Evolutionary conservation across 108 stramenopile genomes (phyloP), one percentile per base, ranked within the genome.

Genomic region (Schizochytrium sp.): DNA sequence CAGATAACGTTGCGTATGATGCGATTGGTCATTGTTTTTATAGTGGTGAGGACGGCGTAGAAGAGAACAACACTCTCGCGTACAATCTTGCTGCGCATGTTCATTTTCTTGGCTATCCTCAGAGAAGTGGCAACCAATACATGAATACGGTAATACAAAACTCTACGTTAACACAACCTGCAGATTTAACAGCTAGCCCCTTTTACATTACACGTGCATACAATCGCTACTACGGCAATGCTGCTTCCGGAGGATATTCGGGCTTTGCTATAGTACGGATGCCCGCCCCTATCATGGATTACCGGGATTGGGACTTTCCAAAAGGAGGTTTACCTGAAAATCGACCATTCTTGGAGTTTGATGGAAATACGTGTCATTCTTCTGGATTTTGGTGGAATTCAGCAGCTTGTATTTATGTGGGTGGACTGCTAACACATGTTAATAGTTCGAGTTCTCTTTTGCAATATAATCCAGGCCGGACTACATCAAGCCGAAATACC

Each of bases 1-100:
- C 76, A 5, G 92, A 93, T 42, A 89, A 91, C 61, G 94, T 94
- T 19, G 92, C 92, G 0, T 94, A 72, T 87, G 92, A 94, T 60
- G 92, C 90, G 15, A 72, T 72, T 46, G 94, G 94, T 3, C 93
- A 91, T 61, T 93, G 93, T 87, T 93, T 91, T 57, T 94, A 93
- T 28, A 49, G 93, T 8, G 59, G 19, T 17, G 94, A 94, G 57
- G 93, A 94, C 89, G 94, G 94, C 4, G 90, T 93, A 45, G 94
- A 94, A 61, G 87, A 91, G 87, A 55, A 92, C 72, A 93, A 93
- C 59, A 90, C 56, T 7, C 72, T 94, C 17, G 57, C 72, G 42
- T 92, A 53, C 88, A 94, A 94, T 61, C 91, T 94, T 58, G 93
- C 88, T 1, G 94, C 94, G 5, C 93, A 93, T 61, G 89, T 94